Percentiles rank a stretch among this genome's conserved stretches.
Evolutionary conservation across 2,329 filamentous ascomycete genomes (phyloP).

Genomic region (Hypoxylon sp.): DNA sequence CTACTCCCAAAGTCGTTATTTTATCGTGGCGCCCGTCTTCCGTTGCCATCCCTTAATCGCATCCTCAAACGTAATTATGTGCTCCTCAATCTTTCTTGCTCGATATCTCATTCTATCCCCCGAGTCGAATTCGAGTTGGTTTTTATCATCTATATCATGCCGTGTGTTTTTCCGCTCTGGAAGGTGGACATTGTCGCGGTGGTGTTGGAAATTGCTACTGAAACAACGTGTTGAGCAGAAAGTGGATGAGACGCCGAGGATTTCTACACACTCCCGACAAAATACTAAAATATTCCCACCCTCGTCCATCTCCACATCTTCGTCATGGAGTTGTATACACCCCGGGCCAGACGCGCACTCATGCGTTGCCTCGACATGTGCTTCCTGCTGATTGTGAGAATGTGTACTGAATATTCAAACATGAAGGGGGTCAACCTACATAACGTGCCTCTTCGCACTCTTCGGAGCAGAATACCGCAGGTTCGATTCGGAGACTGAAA

Average conservation of each 20-base stretch:
- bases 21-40: constrained; percentile 30
- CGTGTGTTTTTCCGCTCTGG: constrained; percentile 44
- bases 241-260: constrained; percentile 51
- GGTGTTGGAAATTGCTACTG: constrained; percentile 55
- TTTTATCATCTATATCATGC: constrained; percentile 46
- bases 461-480: constrained; percentile 61
- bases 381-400: constrained; percentile 52
- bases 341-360: constrained; percentile 56
- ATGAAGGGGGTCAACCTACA: constrained; percentile 51
- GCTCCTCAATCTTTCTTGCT: constrained; percentile 47
- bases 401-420: neutral
- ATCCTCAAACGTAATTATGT: constrained; percentile 44
- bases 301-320: constrained; percentile 56
- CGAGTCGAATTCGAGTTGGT: constrained; percentile 43
- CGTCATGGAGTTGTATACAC: constrained; percentile 56
- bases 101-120: constrained; percentile 45
- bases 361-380: constrained; percentile 56
- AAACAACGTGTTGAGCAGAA: constrained; percentile 60
- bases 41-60: constrained; percentile 44
- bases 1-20: constrained; percentile 11
- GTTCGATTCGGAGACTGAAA: constrained; percentile 51
- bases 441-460: constrained; percentile 56
- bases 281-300: constrained; percentile 50
- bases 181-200: constrained; percentile 54
- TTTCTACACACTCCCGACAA: constrained; percentile 57